Conservation (phyloP, 2,329 filamentous ascomycete genomes). For the Pseudopithomyces chartarum region DNA sequence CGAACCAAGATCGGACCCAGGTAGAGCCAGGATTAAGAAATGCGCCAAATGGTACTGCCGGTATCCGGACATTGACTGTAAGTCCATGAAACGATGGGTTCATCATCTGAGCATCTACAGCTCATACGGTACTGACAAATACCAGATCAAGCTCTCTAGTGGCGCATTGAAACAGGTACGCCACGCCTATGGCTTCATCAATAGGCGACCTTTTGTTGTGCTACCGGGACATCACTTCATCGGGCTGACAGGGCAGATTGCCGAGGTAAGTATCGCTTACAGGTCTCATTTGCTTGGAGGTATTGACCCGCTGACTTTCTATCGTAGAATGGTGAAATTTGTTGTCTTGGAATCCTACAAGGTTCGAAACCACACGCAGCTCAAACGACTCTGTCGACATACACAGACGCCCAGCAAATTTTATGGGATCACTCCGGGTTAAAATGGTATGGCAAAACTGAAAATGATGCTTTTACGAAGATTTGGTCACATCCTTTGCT, state of each 20-base stretch:
- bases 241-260: neutral
- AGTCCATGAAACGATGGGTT: neutral
- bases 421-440: neutral
- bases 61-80: neutral
- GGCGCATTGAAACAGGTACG: neutral
- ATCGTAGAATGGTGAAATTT: neutral
- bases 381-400: neutral
- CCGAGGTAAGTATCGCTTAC: neutral
- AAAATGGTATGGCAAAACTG: neutral
- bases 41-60: neutral
- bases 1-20: neutral
- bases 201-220: neutral
- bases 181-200: neutral
- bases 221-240: neutral
- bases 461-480: neutral
- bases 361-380: neutral
- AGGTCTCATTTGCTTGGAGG: no score
- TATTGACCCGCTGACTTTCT: neutral
- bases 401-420: neutral
- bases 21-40: neutral
- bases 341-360: slow-evolving; percentile 1
- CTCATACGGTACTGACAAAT: neutral
- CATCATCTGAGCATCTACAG: neutral
- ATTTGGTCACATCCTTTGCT: neutral
- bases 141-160: neutral